Evolutionary conservation across 2,329 filamentous ascomycete species (phyloP), one percentile per base, ranked within the genome.

Genomic region (Chalaropsis thielavioides): DNA sequence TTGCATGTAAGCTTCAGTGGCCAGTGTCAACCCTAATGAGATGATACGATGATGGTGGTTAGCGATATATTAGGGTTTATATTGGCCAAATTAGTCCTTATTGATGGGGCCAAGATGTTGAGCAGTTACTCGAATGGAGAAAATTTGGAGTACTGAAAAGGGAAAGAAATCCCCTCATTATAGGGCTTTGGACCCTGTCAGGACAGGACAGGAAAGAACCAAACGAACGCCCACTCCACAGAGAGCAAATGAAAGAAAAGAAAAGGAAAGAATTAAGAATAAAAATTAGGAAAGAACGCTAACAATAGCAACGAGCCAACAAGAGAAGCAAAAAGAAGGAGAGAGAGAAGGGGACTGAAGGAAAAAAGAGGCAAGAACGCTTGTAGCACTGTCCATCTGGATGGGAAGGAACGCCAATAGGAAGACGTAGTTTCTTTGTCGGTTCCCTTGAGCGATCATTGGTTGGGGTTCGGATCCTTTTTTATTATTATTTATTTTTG

Each of bases 401-500:
- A 35, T 35, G 24, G 24, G 49, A 58, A 58, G 51, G 51, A 58
- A 22, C 51, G 51, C 27, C 51, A 17, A 58, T n/a, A 38, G 38
- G 51, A 31, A 56, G 51, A 58, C 17, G 51, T 19, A 58, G 51
- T 58, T 58, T 58, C 51, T 38, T 58, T 58, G 24, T 38, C 51
- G 51, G 51, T 17, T 56, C 24, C 51, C 51, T 56, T 56, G 51
- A 35, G 51, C 15, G 51, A 58, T 58, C 51, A 58, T 27, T 58
- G 51, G 51, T 38, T 58, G 51, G 51, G 24, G 51, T 0, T 38
- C 17, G 27, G 19, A 58, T 58, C 51, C 51, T 58, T 10, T n/a
- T 58, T 17, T 31, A 8, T 35, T 35, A 0, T n/a, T 35, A 10
- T n/a, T 1, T 56, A 8, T 1, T 58, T 17, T 58, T 31, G n/a